Percentiles rank a stretch among this genome's conserved stretches.
Evolutionary conservation across 2,329 filamentous ascomycete genomes (phyloP).

Genomic region (Epichloe hybrida): DNA sequence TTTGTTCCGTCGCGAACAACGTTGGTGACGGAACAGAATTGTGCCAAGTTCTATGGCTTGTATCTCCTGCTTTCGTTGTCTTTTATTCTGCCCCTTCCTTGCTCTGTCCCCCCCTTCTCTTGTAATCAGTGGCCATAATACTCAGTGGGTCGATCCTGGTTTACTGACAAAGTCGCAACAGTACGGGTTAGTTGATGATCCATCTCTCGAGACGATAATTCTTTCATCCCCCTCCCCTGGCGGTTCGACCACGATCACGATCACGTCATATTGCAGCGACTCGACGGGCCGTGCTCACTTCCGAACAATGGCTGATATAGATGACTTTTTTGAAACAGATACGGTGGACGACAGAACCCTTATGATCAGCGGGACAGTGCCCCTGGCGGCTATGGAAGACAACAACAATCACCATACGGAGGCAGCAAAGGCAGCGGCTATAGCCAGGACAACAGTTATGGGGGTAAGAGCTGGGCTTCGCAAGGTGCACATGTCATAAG

Average conservation of each 20-base stretch:
- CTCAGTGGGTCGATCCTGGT: constrained; percentile 2
- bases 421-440: constrained; percentile 9
- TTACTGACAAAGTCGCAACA: constrained; percentile 22
- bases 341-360: constrained; percentile 41
- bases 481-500: background rate
- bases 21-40: background rate
- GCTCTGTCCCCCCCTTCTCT: background rate
- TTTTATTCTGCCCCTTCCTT: background rate
- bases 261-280: background rate
- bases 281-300: background rate
- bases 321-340: constrained; percentile 25
- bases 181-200: constrained; percentile 38
- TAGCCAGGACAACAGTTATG: constrained; percentile 16
- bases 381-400: constrained; percentile 20
- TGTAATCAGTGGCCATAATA: background rate
- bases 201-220: background rate
- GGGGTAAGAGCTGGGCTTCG: constrained; percentile 12
- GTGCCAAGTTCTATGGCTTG: background rate
- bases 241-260: background rate
- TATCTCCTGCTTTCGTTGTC: background rate
- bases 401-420: constrained; percentile 11
- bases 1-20: background rate
- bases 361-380: constrained; percentile 40
- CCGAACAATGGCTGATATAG: background rate
- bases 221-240: background rate